Evolutionary conservation across 2,329 filamentous ascomycete species (phyloP).

Genomic region (Trichoderma arundinaceum): DNA sequence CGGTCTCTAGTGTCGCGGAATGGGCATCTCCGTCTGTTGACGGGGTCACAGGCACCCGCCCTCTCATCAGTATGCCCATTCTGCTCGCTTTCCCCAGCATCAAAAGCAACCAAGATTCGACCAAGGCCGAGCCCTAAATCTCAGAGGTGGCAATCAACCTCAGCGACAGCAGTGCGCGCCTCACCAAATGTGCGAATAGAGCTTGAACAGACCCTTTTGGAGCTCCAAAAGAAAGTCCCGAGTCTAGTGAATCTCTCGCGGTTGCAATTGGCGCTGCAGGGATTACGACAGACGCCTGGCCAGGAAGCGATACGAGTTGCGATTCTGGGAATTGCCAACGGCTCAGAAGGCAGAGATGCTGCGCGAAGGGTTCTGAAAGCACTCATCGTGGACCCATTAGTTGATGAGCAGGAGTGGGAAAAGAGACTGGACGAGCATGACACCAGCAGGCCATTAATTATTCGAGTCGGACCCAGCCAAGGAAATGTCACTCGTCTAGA

Average conservation of each 20-base stretch:
- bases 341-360: constrained; percentile 49
- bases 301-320: constrained; percentile 64
- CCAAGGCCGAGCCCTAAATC: constrained; percentile 36
- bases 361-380: constrained; percentile 71
- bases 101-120: constrained; percentile 34
- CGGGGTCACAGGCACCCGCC: constrained; percentile 32
- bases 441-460: constrained; percentile 62
- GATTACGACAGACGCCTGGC: constrained; percentile 62
- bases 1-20: constrained; percentile 40
- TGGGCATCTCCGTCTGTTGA: constrained; percentile 40
- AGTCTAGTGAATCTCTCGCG: constrained; percentile 71
- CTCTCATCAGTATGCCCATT: constrained; percentile 41
- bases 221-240: constrained; percentile 65
- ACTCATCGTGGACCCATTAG: constrained; percentile 72
- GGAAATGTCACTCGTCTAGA: constrained; percentile 41
- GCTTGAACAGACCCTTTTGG: constrained; percentile 63
- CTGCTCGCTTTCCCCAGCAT: constrained; percentile 40
- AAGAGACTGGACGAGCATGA: constrained; percentile 60
- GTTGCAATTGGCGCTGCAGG: constrained; percentile 72
- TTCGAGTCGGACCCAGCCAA: constrained; percentile 56
- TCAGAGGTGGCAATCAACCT: constrained; percentile 42
- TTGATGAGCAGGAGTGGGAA: constrained; percentile 69
- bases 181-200: constrained; percentile 52
- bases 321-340: constrained; percentile 56
- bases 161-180: constrained; percentile 36